phyloP scores from a whole-genome alignment of 2,329 filamentous ascomycete species.

The Lecanoromycetidae sp. region DNA sequence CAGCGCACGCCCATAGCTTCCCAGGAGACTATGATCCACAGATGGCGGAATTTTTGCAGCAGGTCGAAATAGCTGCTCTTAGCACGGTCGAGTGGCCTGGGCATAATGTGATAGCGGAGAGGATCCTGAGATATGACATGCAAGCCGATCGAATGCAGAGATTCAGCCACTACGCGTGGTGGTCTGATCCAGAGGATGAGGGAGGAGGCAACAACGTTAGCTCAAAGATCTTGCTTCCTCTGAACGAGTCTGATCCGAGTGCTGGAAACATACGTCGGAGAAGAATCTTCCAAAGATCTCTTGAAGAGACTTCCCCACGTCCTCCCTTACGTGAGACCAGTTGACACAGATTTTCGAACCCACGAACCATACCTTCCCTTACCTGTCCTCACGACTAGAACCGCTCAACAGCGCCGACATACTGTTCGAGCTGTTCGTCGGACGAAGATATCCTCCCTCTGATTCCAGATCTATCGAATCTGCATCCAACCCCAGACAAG shows the following conservation, averaged over 20 bases:
- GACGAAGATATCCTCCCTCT: background rate
- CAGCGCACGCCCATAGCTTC: background rate
- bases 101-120: background rate
- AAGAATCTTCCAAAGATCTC: too few species aligned
- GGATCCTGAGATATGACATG: background rate
- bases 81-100: background rate
- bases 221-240: background rate
- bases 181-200: background rate
- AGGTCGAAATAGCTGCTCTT: background rate
- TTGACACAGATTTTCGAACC: too few species aligned
- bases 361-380: too few species aligned
- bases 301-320: too few species aligned
- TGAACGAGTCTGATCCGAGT: background rate
- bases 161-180: slow-evolving; percentile 6
- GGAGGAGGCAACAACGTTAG: background rate
- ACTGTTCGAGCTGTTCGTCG: background rate
- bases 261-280: too few species aligned
- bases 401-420: too few species aligned
- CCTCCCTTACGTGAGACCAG: too few species aligned
- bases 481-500: background rate
- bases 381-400: too few species aligned
- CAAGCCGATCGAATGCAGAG: background rate
- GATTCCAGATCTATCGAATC: background rate
- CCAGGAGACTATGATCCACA: slow-evolving; percentile 10
- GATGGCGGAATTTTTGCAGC: background rate